Percentiles rank a stretch among this genome's conserved stretches.
phyloP scores from a whole-genome alignment of 2,329 filamentous ascomycete genomes.

The Fusarium sp. region DNA sequence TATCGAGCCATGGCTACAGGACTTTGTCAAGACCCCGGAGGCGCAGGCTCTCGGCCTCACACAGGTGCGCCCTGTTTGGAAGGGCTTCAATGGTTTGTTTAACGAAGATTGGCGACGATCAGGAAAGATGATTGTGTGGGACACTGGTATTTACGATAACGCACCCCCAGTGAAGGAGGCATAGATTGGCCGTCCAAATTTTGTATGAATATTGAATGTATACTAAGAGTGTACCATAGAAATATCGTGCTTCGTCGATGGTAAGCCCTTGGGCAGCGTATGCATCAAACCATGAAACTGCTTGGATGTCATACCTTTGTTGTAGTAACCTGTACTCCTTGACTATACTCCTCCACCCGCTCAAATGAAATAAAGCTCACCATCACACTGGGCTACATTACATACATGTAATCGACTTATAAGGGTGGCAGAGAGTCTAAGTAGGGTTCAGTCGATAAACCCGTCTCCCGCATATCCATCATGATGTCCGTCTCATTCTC shows the following conservation, averaged over 20 bases:
- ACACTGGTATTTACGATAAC: slow-evolving; percentile 54
- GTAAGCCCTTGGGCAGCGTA: background rate
- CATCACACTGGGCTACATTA: slow-evolving; percentile 38
- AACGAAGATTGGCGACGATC: slow-evolving; percentile 69
- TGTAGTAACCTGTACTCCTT: slow-evolving; percentile 38
- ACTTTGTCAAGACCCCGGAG: slow-evolving; percentile 56
- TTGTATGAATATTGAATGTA: background rate
- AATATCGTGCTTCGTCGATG: background rate
- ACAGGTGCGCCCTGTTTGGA: slow-evolving; percentile 62
- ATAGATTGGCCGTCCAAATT: background rate
- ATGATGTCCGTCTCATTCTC: slow-evolving; percentile 24
- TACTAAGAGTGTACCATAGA: background rate
- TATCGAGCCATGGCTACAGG: slow-evolving; percentile 58
- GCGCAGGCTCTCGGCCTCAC: slow-evolving; percentile 54
- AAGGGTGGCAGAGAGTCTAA: slow-evolving; percentile 18
- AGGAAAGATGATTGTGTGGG: slow-evolving; percentile 70
- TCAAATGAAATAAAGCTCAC: slow-evolving; percentile 30
- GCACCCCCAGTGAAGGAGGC: background rate
- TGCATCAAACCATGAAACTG: background rate
- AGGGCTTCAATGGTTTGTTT: slow-evolving; percentile 69
- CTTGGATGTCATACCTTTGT: slow-evolving; percentile 22
- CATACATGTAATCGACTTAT: slow-evolving; percentile 41
- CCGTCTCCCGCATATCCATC: slow-evolving; percentile 23
- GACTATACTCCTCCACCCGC: slow-evolving; percentile 35
- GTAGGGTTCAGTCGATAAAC: slow-evolving; percentile 13